phyloP scores from a whole-genome alignment of 305 asterid genomes.

The Fraxinus dipetala region DNA sequence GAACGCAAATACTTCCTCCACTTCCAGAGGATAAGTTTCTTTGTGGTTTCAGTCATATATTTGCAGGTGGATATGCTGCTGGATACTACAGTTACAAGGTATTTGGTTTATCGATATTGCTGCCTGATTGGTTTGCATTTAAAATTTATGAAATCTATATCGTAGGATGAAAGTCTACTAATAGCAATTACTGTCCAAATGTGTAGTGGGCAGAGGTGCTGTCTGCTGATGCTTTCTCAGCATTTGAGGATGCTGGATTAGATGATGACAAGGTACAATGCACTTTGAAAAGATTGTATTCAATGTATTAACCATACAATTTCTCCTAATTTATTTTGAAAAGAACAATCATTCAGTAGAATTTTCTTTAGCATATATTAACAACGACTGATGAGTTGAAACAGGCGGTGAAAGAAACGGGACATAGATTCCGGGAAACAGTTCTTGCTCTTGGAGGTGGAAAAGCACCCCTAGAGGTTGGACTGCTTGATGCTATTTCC shows the following conservation, averaged over 20 bases:
- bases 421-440: slow-evolving; percentile 88
- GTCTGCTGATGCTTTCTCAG: slow-evolving; percentile 99
- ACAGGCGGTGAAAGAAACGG: slow-evolving; percentile 92
- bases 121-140: not conserved
- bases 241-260: slow-evolving; percentile 92
- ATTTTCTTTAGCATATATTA: not conserved
- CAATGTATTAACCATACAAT: not conserved
- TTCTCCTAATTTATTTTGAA: not conserved
- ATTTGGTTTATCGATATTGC: not conserved
- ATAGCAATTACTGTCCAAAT: slow-evolving; percentile 17
- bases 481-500: slow-evolving; percentile 21
- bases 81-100: slow-evolving; percentile 99
- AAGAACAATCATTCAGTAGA: not conserved
- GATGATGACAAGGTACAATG: slow-evolving; percentile 64
- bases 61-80: slow-evolving; percentile 98
- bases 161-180: not conserved
- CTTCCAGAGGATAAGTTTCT: slow-evolving; percentile 94
- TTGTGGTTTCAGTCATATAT: slow-evolving; percentile 85
- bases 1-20: slow-evolving; percentile 85
- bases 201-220: slow-evolving; percentile 99
- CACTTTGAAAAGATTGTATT: not conserved
- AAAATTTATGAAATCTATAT: not conserved
- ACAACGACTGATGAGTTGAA: slow-evolving; percentile 2
- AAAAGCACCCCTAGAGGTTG: slow-evolving; percentile 84
- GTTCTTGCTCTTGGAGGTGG: slow-evolving; percentile 99